phyloP scores from a whole-genome alignment of 208 protist species.

The Trichomonas gallinae region DNA sequence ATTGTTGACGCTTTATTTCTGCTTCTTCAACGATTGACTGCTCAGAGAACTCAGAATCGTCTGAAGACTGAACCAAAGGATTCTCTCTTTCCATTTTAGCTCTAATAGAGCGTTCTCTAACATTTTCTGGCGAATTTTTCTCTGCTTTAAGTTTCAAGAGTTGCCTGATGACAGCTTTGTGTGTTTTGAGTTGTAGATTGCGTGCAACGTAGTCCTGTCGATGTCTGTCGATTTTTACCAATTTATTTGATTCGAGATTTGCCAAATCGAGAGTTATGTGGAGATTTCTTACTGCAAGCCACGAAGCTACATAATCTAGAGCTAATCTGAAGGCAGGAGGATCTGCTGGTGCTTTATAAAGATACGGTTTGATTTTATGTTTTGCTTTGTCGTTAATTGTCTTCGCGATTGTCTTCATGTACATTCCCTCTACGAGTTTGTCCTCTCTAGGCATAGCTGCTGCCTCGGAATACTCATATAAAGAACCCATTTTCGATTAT shows the following conservation, averaged over 20 bases:
- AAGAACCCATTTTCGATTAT: background rate
- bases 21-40: background rate
- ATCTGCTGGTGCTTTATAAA: background rate
- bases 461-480: background rate
- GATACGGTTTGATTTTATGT: background rate
- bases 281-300: background rate
- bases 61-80: background rate
- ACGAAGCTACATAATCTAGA: background rate
- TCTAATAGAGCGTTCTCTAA: background rate
- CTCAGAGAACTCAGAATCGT: background rate
- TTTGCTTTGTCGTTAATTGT: background rate
- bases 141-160: background rate
- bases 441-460: background rate
- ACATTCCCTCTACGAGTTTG: background rate
- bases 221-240: background rate
- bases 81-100: background rate
- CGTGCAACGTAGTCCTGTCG: background rate
- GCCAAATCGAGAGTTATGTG: background rate
- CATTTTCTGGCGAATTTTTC: background rate
- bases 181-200: background rate
- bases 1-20: background rate
- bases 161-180: background rate
- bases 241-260: background rate
- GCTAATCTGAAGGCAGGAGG: background rate
- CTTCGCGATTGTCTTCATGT: background rate